phyloP scores from a whole-genome alignment of 208 protist genomes.

The Tetramitus jugosus region DNA sequence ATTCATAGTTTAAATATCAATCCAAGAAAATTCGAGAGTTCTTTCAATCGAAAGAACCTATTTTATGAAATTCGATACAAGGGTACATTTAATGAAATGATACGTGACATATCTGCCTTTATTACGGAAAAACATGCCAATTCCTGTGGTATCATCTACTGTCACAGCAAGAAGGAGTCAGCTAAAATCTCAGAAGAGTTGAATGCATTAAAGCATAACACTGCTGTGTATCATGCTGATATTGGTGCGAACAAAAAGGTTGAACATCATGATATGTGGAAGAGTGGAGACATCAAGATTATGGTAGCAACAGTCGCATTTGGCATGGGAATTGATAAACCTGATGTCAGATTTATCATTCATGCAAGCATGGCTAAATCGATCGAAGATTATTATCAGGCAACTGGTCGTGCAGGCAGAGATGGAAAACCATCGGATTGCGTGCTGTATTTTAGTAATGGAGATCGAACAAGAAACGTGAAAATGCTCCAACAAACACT shows the following conservation, averaged over 20 bases:
- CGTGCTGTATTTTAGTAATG: not conserved
- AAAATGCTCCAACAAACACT: not conserved
- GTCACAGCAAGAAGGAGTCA: not conserved
- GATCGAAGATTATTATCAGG: conserved; percentile 23
- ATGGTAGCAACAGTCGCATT: conserved; percentile 70
- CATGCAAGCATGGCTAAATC: not conserved
- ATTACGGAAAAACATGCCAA: not conserved
- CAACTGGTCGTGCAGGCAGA: conserved; percentile 63
- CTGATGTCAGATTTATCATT: conserved; percentile 6
- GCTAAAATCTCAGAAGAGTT: not conserved
- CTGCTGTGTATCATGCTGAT: conserved; percentile 22
- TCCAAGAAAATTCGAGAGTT: not conserved
- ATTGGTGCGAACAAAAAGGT: conserved; percentile 12
- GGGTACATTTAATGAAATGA: not conserved
- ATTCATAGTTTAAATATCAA: not conserved
- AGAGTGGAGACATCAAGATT: conserved; percentile 40
- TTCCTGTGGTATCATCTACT: not conserved
- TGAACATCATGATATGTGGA: conserved; percentile 42
- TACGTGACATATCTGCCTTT: not conserved
- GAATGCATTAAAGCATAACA: not conserved
- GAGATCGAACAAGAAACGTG: not conserved
- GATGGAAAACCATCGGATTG: conserved; percentile 44
- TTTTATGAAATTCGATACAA: not conserved
- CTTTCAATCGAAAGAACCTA: not conserved
- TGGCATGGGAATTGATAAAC: conserved; percentile 46